Conservation (phyloP, 2,329 filamentous ascomycete genomes). For the Bipolaris victoriae region DNA sequence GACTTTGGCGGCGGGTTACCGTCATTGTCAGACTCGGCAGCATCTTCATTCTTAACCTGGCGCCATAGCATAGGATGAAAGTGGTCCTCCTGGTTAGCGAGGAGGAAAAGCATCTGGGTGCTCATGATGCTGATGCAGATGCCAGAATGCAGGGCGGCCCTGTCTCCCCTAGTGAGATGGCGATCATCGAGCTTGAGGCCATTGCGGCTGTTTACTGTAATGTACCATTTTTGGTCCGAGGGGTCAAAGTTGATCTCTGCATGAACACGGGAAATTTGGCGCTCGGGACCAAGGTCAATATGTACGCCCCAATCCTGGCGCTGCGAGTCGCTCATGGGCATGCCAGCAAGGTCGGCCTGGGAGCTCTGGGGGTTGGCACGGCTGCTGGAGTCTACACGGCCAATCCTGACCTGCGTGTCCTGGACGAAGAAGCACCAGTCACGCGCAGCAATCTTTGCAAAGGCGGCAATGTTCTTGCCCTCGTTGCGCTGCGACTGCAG, state of each 20-base stretch:
- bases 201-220: constrained; percentile 89
- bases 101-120: constrained; percentile 98
- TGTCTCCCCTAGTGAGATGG: constrained; percentile 69
- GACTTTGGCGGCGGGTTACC: constrained; percentile 40
- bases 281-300: constrained; percentile 74
- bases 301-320: constrained; percentile 63
- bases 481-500: constrained; percentile 52
- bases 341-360: constrained; percentile 32
- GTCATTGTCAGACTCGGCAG: constrained; percentile 50
- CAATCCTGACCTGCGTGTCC: constrained; percentile 76
- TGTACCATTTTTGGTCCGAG: constrained; percentile 70
- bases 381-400: constrained; percentile 57
- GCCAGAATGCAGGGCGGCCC: constrained; percentile 76
- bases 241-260: constrained; percentile 57
- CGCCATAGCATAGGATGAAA: constrained; percentile 72
- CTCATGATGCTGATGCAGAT: constrained; percentile 90
- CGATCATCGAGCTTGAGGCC: constrained; percentile 83
- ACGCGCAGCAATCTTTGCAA: constrained; percentile 79
- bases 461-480: constrained; percentile 62
- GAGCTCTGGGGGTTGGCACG: constrained; percentile 41
- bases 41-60: constrained; percentile 57
- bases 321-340: constrained; percentile 31
- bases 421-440: constrained; percentile 88
- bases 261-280: constrained; percentile 58
- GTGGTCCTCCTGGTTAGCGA: constrained; percentile 75